Evolutionary conservation across 1,139 yeast species (phyloP).

Genomic region (Nadsonia commutata): DNA sequence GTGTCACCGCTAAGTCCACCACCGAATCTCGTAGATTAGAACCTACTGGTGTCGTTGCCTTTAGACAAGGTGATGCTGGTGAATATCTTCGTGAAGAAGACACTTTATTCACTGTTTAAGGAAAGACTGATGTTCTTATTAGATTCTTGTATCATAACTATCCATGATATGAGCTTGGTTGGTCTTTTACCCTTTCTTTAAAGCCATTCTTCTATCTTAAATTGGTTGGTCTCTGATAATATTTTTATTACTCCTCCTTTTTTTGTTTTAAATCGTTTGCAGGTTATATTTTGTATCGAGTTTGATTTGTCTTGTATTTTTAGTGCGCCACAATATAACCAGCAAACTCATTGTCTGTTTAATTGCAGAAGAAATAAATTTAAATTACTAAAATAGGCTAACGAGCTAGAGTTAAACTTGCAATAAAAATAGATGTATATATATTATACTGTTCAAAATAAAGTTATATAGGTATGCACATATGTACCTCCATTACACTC

Average conservation of each 20-base stretch:
- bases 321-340: background rate
- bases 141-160: too few relatives aligned
- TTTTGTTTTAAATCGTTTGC: background rate
- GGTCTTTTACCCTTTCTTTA: too few relatives aligned
- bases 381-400: too few relatives aligned
- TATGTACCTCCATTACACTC: too few relatives aligned
- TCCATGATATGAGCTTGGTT: background rate
- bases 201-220: too few relatives aligned
- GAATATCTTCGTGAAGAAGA: conserved; percentile 97
- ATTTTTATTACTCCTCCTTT: background rate
- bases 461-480: too few relatives aligned
- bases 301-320: background rate
- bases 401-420: too few relatives aligned
- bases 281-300: background rate
- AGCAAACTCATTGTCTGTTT: background rate
- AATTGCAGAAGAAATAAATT: too few relatives aligned
- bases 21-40: conserved; percentile 73
- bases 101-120: conserved; percentile 45
- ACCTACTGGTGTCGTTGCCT: conserved; percentile 90
- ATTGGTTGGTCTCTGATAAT: too few relatives aligned
- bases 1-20: conserved; percentile 89
- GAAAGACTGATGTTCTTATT: background rate
- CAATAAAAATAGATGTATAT: too few relatives aligned
- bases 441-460: too few relatives aligned
- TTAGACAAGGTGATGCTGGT: conserved; percentile 96